phyloP scores from a whole-genome alignment of 1,139 yeast species.

The Wickerhamomyces sp. region DNA sequence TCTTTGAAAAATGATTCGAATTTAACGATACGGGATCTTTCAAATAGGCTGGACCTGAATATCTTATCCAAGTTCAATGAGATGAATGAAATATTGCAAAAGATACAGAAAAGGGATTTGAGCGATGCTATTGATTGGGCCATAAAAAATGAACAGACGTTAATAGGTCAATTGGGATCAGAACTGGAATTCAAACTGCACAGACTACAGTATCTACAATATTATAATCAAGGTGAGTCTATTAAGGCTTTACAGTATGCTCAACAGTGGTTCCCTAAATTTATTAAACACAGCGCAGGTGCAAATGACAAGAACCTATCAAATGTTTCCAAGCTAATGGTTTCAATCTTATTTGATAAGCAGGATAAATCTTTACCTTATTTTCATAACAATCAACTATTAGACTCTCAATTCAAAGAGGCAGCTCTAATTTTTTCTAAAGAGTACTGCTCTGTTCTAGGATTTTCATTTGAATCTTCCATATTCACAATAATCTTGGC shows the following conservation, averaged over 20 bases:
- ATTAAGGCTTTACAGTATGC: constrained; percentile 15
- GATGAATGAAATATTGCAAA: constrained; percentile 19
- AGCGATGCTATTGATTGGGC: constrained; percentile 23
- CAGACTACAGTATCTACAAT: constrained; percentile 44
- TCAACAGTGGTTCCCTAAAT: constrained; percentile 11
- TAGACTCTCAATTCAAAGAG: constrained; percentile 33
- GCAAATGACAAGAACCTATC: constrained; percentile 19
- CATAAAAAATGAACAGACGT: constrained; percentile 8
- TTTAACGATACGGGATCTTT: neutral
- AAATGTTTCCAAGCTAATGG: constrained; percentile 52
- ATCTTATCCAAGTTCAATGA: constrained; percentile 15
- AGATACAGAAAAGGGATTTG: constrained; percentile 14
- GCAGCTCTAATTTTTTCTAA: constrained; percentile 54
- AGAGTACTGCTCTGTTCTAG: constrained; percentile 61
- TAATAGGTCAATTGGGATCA: constrained; percentile 24
- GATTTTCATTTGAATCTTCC: constrained; percentile 68
- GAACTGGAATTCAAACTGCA: constrained; percentile 62
- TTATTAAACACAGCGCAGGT: constrained; percentile 6
- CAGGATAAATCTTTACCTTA: constrained; percentile 39
- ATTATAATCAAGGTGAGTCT: constrained; percentile 6
- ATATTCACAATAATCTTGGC: constrained; percentile 62
- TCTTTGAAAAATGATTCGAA: neutral
- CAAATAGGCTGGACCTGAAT: constrained; percentile 5
- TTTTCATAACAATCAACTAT: constrained; percentile 24
- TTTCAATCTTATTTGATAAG: constrained; percentile 39